Conservation (phyloP, 768 basidiomycete species). For the Galerina sulciceps region DNA sequence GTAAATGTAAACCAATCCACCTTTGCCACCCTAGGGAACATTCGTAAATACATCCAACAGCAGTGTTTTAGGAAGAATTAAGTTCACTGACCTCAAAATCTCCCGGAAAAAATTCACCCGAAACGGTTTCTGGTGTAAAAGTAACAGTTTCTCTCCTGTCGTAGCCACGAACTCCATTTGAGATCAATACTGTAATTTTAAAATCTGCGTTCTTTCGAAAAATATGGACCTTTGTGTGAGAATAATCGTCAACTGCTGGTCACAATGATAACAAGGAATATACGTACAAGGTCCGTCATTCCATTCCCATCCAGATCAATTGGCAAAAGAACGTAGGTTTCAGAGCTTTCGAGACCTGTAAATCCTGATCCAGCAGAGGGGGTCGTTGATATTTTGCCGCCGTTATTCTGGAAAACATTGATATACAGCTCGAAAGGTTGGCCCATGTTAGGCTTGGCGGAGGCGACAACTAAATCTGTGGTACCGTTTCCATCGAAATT, state of each 20-base stretch:
- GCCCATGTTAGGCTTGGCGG: background rate
- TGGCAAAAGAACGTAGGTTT: background rate
- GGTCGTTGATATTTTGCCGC: background rate
- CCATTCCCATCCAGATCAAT: background rate
- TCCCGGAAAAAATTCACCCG: no score
- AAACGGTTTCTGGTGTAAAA: no score
- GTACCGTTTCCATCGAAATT: background rate
- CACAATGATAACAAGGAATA: no score
- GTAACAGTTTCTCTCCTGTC: no score
- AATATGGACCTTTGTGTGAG: no score
- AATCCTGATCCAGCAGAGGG: background rate
- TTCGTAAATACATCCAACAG: no score
- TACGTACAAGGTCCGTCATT: background rate
- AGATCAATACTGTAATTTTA: no score
- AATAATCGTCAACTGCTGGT: no score
- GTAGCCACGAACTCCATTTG: no score
- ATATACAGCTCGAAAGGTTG: background rate
- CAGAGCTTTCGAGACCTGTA: background rate
- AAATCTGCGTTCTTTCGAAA: no score
- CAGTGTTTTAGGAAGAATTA: background rate
- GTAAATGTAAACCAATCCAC: background rate
- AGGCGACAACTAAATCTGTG: background rate
- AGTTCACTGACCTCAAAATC: no score
- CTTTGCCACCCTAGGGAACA: no score
- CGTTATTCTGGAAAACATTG: background rate